Percentiles rank a stretch among this genome's conserved stretches.
phyloP scores from a whole-genome alignment of 495 filamentous ascomycete genomes.

The Podospora appendiculata region DNA sequence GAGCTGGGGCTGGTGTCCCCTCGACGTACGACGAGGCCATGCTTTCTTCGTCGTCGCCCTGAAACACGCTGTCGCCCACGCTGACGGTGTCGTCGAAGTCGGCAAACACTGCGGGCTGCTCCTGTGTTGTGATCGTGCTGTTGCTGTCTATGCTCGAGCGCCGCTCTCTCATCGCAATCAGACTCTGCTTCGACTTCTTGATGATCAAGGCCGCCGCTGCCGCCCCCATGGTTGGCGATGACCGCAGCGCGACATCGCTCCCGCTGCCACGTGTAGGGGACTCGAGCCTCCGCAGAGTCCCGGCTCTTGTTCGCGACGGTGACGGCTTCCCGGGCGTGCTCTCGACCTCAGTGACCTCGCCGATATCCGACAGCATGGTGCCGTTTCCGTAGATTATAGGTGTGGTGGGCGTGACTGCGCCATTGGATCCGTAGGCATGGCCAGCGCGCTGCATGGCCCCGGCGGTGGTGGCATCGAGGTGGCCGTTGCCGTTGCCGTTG shows the following conservation, averaged over 20 bases:
- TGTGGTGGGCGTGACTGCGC: slow-evolving; percentile 46
- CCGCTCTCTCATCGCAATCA: slow-evolving; percentile 27
- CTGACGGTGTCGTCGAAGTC: slow-evolving; percentile 51
- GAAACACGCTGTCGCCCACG: slow-evolving; percentile 49
- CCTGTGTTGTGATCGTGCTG: slow-evolving; percentile 43
- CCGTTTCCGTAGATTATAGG: slow-evolving; percentile 54
- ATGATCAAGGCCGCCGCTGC: slow-evolving; percentile 18
- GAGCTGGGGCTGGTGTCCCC: slow-evolving; percentile 17
- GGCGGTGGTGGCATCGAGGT: slow-evolving; percentile 25
- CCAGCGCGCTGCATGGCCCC: slow-evolving; percentile 6
- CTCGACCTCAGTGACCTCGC: slow-evolving; percentile 58
- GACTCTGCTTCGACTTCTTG: slow-evolving; percentile 32
- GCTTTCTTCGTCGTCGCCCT: slow-evolving; percentile 53
- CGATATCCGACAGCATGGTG: slow-evolving; percentile 65
- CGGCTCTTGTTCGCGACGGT: slow-evolving; percentile 10
- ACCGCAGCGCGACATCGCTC: slow-evolving; percentile 18
- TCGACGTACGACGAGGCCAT: slow-evolving; percentile 43
- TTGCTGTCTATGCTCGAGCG: slow-evolving; percentile 37
- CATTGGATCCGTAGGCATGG: slow-evolving; percentile 37
- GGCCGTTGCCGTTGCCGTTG: slow-evolving; percentile 15
- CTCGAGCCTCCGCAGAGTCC: not conserved
- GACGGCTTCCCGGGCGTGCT: slow-evolving; percentile 36
- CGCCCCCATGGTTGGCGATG: slow-evolving; percentile 29
- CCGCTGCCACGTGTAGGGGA: slow-evolving; percentile 14
- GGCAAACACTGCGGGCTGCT: slow-evolving; percentile 34